Base-by-base conservation (phyloP, 345 rosid species). In the Fremontodendron californicum region DNA sequence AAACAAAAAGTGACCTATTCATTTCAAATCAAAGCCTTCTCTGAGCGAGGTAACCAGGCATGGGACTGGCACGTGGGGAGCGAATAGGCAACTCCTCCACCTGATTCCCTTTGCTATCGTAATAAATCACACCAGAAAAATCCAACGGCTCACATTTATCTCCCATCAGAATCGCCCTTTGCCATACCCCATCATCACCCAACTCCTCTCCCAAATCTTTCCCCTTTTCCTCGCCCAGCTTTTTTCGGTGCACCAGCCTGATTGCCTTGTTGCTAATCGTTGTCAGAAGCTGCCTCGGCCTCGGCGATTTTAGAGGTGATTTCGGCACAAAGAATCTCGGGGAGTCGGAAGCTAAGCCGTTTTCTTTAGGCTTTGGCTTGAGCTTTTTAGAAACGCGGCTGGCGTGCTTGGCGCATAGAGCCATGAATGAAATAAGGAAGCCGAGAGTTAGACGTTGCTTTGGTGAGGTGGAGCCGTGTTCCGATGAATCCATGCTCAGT, bases 151-250 rank as follows among this genome's bases (percentile, higher is more conserved):
- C 90, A 81, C 99, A 95, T 70, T 91, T 90, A 33, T 88, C 96
- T 35, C 99, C 99, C 99, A 95, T 93, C 81, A 95, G 80, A 76
- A 95, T 93, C 76, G 89, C 54, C 85, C 86, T 86, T 72, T 86
- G 98, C 99, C 99, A 95, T 63, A 95, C 88, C 18, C 98, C 96
- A 27, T 92, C 90, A 3, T 94, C 94, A 51, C 90, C 97, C 69
- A 81, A 87, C 39, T 81, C 84, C 1, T 85, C 85, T 25, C 55
- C 77, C 37, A 25, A 71, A 23, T 64, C 81, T 27, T 84, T 75
- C 1, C 40, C 75, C n/a, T 13, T 61, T n/a, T 77, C 65, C 35
- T 1, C 55, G 3, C 70, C 70, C 52, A 37, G 75, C 79, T 75
- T 84, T 46, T 74, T 84, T 67, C 88, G 71, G 57, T 85, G 84